Percentiles rank a stretch among this genome's conserved stretches.
phyloP scores from a whole-genome alignment of 306 rosid genomes.

The Cucurbita ficifolia region DNA sequence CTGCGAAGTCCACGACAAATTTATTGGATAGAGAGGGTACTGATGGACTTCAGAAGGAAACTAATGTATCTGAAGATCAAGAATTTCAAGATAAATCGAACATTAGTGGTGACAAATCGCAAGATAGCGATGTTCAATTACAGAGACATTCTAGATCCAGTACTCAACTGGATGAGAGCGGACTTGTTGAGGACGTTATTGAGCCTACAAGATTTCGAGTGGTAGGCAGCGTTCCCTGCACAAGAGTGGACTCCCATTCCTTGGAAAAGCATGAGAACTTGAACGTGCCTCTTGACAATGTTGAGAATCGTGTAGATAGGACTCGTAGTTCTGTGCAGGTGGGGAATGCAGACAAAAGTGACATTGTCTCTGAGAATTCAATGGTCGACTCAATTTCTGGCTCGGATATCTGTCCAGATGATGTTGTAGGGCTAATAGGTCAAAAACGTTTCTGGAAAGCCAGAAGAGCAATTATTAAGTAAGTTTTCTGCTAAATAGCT shows the following conservation, averaged over 20 bases:
- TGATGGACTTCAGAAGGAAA: constrained; percentile 20
- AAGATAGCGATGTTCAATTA: constrained; percentile 24
- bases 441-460: constrained; percentile 97
- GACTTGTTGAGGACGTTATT: constrained; percentile 22
- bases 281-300: constrained; percentile 22
- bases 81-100: constrained; percentile 26
- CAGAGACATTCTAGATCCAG: constrained; percentile 21
- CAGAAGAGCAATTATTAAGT: constrained; percentile 76
- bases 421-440: constrained; percentile 72
- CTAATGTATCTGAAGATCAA: constrained; percentile 19
- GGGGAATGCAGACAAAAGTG: constrained; percentile 40
- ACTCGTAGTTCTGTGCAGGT: constrained; percentile 15
- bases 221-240: constrained; percentile 17
- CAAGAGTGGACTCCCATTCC: constrained; percentile 16
- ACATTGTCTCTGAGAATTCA: constrained; percentile 52
- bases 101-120: constrained; percentile 22
- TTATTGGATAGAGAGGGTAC: constrained; percentile 24
- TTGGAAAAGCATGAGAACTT: constrained; percentile 22
- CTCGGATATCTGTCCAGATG: constrained; percentile 61
- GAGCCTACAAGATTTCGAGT: constrained; percentile 32
- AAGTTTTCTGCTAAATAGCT: constrained; percentile 21
- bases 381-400: constrained; percentile 42
- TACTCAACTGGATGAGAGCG: constrained; percentile 19
- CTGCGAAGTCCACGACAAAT: constrained; percentile 17
- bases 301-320: constrained; percentile 23